Evolutionary conservation across 768 basidiomycete species (phyloP).

Genomic region (Calocera cornea): DNA sequence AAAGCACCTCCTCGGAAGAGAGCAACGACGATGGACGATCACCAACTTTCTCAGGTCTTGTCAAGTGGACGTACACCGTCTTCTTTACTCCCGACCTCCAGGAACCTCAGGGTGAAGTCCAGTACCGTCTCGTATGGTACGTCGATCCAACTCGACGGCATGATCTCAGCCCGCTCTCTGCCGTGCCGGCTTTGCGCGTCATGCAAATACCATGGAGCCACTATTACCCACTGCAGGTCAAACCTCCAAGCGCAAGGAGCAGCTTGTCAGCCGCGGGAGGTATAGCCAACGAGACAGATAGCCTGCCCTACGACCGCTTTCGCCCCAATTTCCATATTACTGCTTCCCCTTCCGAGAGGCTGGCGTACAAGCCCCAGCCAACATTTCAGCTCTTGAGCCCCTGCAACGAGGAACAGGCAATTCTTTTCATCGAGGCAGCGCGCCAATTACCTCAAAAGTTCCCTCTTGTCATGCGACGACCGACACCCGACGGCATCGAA

Average conservation of each 20-base stretch:
- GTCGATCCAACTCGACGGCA: not conserved
- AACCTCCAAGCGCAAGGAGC: not conserved
- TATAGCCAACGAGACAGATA: not conserved
- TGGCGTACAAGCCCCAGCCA: not conserved
- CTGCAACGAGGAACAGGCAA: not conserved
- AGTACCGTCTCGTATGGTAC: not conserved
- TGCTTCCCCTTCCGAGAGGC: not conserved
- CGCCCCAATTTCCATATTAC: not conserved
- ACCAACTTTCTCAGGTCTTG: not conserved
- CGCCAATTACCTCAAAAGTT: not conserved
- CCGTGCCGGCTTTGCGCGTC: not conserved
- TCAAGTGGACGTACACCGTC: not conserved
- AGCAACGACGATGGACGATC: not conserved
- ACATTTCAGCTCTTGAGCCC: not conserved
- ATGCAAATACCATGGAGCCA: not conserved
- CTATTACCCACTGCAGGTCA: not conserved
- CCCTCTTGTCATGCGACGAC: not conserved
- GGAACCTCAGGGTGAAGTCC: not conserved
- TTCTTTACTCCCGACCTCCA: not conserved
- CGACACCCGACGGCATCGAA: not conserved
- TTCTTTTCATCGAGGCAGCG: not conserved
- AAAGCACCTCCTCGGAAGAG: not conserved
- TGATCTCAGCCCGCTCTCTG: not conserved
- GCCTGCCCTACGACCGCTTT: not conserved
- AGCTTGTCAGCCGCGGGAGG: not conserved